Conservation (phyloP, 441 rosid genomes). For the Theobroma grandiflorum region DNA sequence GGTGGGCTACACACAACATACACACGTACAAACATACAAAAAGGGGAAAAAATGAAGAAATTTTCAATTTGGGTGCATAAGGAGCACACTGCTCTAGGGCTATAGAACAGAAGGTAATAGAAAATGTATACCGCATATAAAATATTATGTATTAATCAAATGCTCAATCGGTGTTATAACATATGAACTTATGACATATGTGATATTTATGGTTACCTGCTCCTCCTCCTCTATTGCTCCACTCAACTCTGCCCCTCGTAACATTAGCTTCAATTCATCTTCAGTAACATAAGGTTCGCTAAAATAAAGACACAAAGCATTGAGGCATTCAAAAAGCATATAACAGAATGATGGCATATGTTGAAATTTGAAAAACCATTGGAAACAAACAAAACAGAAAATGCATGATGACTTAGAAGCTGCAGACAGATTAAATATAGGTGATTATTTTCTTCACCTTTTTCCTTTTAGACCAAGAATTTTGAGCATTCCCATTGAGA, state of each 20-base stretch:
- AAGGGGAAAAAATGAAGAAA: background rate
- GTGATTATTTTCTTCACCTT: constrained; percentile 60
- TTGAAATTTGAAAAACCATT: constrained; percentile 18
- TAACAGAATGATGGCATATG: background rate
- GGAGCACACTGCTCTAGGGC: background rate
- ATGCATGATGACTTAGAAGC: constrained; percentile 19
- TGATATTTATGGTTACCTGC: constrained; percentile 62
- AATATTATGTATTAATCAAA: constrained; percentile 7
- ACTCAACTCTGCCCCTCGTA: constrained; percentile 96
- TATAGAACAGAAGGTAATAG: background rate
- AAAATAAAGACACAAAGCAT: constrained; percentile 7
- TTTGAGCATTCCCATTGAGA: constrained; percentile 98
- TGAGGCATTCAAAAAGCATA: constrained; percentile 11
- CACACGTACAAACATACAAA: background rate
- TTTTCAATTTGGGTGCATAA: background rate
- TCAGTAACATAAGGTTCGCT: constrained; percentile 99
- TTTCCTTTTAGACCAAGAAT: constrained; percentile 93
- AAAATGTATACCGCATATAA: background rate
- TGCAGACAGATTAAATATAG: constrained; percentile 20
- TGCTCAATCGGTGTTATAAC: background rate
- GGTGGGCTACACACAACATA: background rate
- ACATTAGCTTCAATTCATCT: constrained; percentile 95
- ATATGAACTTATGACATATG: background rate
- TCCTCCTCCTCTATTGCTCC: constrained; percentile 99
- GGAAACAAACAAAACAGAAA: constrained; percentile 6